Conservation (phyloP, 129 eudicot species). For the Helichrysum umbraculigerum region DNA sequence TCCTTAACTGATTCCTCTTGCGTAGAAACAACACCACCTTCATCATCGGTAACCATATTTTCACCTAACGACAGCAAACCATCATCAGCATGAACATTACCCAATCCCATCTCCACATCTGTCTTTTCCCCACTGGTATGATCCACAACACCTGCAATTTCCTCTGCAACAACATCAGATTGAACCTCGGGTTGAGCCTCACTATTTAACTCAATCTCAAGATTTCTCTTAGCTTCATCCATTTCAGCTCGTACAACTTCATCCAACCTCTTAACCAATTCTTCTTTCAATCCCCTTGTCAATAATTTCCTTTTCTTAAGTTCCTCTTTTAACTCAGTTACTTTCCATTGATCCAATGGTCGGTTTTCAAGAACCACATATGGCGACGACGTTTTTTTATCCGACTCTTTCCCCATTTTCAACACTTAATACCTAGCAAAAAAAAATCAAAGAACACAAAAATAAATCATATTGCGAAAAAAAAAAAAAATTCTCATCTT, state of each 20-base stretch:
- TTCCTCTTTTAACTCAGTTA: constrained; percentile 88
- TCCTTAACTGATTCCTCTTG: constrained; percentile 27
- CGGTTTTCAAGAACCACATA: constrained; percentile 64
- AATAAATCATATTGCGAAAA: constrained; percentile 4
- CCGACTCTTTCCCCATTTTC: constrained; percentile 29
- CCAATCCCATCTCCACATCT: constrained; percentile 31
- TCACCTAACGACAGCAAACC: constrained; percentile 23
- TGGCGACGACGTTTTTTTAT: constrained; percentile 52
- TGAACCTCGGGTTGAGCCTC: constrained; percentile 36
- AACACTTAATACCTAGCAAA: constrained; percentile 36
- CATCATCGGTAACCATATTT: constrained; percentile 34
- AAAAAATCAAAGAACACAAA: background rate
- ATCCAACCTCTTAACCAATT: constrained; percentile 69
- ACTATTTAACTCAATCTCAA: constrained; percentile 24
- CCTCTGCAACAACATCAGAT: constrained; percentile 38
- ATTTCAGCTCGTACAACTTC: constrained; percentile 63
- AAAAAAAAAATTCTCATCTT: background rate
- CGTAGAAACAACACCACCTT: constrained; percentile 28
- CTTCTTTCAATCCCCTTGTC: constrained; percentile 79
- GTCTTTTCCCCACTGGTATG: constrained; percentile 1
- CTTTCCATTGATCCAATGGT: constrained; percentile 93
- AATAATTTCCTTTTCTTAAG: constrained; percentile 69
- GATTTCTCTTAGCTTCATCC: constrained; percentile 32
- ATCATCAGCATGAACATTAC: constrained; percentile 34
- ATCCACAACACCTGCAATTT: constrained; percentile 16